These are phyloP conservation scores for Fomitopsis pinicola DNA, from an alignment of 1,284 basidiomycete species.

Conservation along the genomic window DNA sequence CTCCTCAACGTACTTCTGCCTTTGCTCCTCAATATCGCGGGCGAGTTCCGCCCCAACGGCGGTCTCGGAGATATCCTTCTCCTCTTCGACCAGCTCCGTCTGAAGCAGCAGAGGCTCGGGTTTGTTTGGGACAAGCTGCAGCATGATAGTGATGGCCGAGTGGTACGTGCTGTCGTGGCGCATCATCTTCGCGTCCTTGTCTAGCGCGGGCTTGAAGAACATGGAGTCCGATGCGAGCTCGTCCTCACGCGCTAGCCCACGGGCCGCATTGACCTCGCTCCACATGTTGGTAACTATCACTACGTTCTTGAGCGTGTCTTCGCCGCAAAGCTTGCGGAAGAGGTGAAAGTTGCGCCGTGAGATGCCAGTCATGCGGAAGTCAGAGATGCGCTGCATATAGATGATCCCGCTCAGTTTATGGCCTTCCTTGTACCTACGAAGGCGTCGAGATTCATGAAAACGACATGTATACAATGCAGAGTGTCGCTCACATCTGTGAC, in stretches of 20 bases:
- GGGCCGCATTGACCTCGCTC: slow-evolving; percentile 31
- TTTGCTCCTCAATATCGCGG: slow-evolving; percentile 3
- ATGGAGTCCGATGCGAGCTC: slow-evolving; percentile 15
- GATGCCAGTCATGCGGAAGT: slow-evolving; percentile 46
- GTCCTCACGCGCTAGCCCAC: slow-evolving; percentile 13
- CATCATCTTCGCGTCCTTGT: slow-evolving; percentile 16
- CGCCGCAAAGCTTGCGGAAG: slow-evolving; percentile 50
- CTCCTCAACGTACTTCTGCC: slow-evolving; percentile 1
- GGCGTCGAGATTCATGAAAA: not conserved
- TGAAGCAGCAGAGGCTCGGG: slow-evolving; percentile 13
- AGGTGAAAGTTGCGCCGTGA: slow-evolving; percentile 47
- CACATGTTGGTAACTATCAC: slow-evolving; percentile 52
- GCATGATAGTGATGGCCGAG: slow-evolving; percentile 13
- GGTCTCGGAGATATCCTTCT: slow-evolving; percentile 3
- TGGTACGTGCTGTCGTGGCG: slow-evolving; percentile 15
- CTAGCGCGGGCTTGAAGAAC: slow-evolving; percentile 17
- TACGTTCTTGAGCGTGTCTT: slow-evolving; percentile 42
- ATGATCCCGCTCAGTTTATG: slow-evolving; percentile 45
- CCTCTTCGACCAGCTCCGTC: slow-evolving; percentile 11
- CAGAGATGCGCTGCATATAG: slow-evolving; percentile 53
- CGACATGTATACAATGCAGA: not conserved
- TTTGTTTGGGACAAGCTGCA: slow-evolving; percentile 7
- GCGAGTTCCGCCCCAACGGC: slow-evolving; percentile 5
- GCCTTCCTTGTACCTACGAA: slow-evolving; percentile 32
- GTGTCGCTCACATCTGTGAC: slow-evolving; percentile 8